Conservation (phyloP, 768 basidiomycete species). For the Psilocybe cubensis region DNA sequence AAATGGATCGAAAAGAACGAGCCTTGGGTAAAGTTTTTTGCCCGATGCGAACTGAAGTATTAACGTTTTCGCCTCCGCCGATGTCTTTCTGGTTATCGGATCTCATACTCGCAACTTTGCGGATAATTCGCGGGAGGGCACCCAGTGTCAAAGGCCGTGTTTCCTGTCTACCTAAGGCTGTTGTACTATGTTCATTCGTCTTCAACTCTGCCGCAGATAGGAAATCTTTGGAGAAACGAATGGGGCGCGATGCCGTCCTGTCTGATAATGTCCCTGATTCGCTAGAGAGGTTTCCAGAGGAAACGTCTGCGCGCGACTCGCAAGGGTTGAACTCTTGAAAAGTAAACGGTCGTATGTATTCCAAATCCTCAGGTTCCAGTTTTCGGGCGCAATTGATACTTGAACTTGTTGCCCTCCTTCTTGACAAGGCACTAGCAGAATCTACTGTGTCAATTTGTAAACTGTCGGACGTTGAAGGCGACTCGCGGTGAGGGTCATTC, state of each 20-base stretch:
- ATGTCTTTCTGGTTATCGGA: slow-evolving; percentile 22
- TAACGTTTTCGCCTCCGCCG: not conserved
- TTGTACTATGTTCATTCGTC: not conserved
- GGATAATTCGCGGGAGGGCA: slow-evolving; percentile 34
- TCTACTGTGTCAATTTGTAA: not conserved
- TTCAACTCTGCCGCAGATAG: not conserved
- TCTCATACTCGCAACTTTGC: slow-evolving; percentile 42
- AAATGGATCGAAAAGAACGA: slow-evolving; percentile 29
- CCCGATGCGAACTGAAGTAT: not conserved
- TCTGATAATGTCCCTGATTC: not conserved
- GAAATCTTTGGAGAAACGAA: not conserved
- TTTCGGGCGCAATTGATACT: no score
- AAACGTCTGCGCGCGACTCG: not conserved
- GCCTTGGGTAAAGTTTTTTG: slow-evolving; percentile 29
- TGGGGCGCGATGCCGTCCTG: not conserved
- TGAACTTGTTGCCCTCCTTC: not conserved
- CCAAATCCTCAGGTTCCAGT: not conserved
- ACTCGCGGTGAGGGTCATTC: not conserved
- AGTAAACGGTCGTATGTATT: not conserved
- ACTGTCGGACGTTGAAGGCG: not conserved
- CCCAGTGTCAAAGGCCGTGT: not conserved
- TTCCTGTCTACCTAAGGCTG: slow-evolving; percentile 6
- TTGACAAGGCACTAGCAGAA: not conserved
- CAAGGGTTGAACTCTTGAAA: not conserved
- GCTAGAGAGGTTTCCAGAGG: not conserved